Base-by-base conservation (phyloP, 2,329 filamentous ascomycete species). In the Aspergillus puulaauensis region DNA sequence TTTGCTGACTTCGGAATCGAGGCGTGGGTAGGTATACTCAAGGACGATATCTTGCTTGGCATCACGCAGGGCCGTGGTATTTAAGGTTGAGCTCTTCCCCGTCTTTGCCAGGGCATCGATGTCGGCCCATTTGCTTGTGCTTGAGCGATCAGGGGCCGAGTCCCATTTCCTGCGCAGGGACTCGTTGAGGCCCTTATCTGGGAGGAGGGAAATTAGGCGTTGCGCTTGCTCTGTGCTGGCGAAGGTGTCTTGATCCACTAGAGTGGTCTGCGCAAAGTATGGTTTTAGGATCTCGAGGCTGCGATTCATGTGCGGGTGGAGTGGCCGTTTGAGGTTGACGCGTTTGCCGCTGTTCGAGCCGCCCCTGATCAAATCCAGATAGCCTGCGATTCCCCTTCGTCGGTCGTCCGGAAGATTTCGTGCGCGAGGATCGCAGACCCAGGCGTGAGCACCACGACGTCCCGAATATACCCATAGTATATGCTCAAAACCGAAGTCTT, bases 401-500 rank as follows among this genome's bases (percentile, higher is more conserved):
- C 90, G 92, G 66, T 89, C 85, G 68, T 99, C 95, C 63, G 96
- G 90, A 80, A 99, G 85, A 35, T 82, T 82, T 57, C 95, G 85
- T 0, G 93, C 95, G 57, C 88, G 87, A 70, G 89, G 90, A 73
- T 99, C 95, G 72, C 93, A 98, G 11, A 99, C 90, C 95, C 95
- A 99, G 6, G 95, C 95, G 86, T 99, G 95, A 31, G 90, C 93
- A 79, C 95, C 95, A 83, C 95, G 86, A 75, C 95, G 89, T 66
- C 95, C 95, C 0, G 95, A 99, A 76, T 99, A 99, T 6, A 99
- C 93, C 95, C 95, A 99, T 75, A 99, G 83, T 69, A 99, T 93
- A 75, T 99, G 93, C 71, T 90, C 87, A 77, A 97, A 99, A 46
- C 93, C 95, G 77, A 99, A 97, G 75, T 99, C 95, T 19, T 98